Percentiles rank a stretch among this genome's conserved stretches.
These are phyloP conservation scores for Davidsoniella australis DNA, from an alignment of 2,329 filamentous ascomycete species.

Conservation along the genomic window DNA sequence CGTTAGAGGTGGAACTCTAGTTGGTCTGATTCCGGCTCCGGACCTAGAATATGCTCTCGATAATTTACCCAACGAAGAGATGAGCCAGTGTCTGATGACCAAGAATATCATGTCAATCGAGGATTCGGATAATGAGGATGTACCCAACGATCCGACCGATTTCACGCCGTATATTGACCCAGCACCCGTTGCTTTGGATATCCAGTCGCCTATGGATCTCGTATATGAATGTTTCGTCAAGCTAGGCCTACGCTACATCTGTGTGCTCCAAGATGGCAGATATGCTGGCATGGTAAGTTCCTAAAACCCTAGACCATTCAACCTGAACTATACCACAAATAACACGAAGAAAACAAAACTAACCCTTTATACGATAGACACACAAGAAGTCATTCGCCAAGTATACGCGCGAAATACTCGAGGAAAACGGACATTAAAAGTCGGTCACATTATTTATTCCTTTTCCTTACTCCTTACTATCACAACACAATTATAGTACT, in stretches of 20 bases:
- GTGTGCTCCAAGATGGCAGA: conserved; percentile 66
- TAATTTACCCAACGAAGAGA: conserved; percentile 57
- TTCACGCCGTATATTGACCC: conserved; percentile 88
- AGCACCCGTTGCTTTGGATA: conserved; percentile 74
- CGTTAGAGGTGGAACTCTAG: conserved; percentile 57
- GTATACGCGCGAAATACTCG: conserved; percentile 73
- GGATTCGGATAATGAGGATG: conserved; percentile 42
- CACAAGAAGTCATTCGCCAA: conserved; percentile 97
- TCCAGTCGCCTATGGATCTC: conserved; percentile 78
- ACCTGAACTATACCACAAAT: not conserved
- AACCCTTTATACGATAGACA: conserved; percentile 29
- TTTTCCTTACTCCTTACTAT: not conserved
- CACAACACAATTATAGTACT: not conserved
- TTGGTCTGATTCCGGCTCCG: conserved; percentile 82
- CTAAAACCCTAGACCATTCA: no score
- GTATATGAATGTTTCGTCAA: conserved; percentile 97
- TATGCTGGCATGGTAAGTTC: conserved; percentile 70
- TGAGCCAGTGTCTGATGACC: conserved; percentile 67
- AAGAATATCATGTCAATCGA: conserved; percentile 39
- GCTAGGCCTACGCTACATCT: conserved; percentile 80
- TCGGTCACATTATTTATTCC: not conserved
- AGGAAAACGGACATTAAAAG: conserved; percentile 21
- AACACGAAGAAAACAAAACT: not conserved
- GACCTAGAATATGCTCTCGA: conserved; percentile 90
- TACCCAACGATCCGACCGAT: conserved; percentile 49